These are phyloP conservation scores for Aphanocladium album DNA, from an alignment of 2,329 filamentous ascomycete genomes.

Conservation along the genomic window DNA sequence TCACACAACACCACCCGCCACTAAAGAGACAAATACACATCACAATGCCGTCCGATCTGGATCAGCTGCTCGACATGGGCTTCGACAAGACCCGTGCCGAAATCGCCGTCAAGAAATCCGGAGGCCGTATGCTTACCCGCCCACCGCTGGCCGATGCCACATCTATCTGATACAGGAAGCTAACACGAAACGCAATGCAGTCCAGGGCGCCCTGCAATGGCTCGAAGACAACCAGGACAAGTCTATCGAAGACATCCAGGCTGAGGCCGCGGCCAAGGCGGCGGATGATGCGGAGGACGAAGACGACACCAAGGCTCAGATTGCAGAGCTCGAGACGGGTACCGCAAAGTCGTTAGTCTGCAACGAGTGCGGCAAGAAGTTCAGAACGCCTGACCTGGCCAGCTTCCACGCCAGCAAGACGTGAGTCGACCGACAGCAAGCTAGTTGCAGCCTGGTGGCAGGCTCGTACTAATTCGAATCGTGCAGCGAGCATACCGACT, in stretches of 20 bases:
- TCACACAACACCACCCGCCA: background rate
- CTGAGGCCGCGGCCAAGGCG: conserved; percentile 30
- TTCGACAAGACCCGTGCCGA: conserved; percentile 81
- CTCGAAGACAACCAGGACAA: conserved; percentile 89
- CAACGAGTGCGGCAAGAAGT: conserved; percentile 91
- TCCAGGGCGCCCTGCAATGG: conserved; percentile 90
- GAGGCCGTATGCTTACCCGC: conserved; percentile 57
- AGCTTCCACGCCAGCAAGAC: conserved; percentile 90
- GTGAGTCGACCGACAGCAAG: conserved; percentile 34
- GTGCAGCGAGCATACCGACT: conserved; percentile 74
- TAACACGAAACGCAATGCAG: conserved; percentile 36
- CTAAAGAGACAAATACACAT: background rate
- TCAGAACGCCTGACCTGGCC: conserved; percentile 74
- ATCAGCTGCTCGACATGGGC: conserved; percentile 63
- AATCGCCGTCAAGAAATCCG: conserved; percentile 77
- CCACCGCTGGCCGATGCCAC: background rate
- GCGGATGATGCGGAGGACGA: conserved; percentile 44
- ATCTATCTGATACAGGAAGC: background rate
- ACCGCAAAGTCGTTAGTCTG: conserved; percentile 76
- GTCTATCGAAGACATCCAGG: conserved; percentile 73
- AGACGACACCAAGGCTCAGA: conserved; percentile 47
- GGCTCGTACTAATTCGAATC: too few relatives aligned
- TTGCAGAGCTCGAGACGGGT: conserved; percentile 63
- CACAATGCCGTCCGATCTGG: conserved; percentile 51
- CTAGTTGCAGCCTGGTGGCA: background rate